Evolutionary conservation across 1,284 basidiomycete species (phyloP), one percentile per base, ranked within the genome.

Genomic region (Moesziomyces parantarcticus): DNA sequence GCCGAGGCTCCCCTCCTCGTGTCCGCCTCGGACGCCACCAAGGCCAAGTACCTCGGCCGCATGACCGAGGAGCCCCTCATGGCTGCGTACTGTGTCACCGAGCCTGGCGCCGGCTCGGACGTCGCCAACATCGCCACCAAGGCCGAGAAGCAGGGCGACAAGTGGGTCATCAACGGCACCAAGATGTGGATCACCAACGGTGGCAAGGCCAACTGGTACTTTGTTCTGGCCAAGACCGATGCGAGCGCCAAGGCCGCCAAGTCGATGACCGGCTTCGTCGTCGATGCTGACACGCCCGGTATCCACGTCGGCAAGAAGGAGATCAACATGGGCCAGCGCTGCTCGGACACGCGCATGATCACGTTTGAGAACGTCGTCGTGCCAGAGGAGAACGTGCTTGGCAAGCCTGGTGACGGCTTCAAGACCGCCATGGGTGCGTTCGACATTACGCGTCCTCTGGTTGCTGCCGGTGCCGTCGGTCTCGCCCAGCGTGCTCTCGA

Each of bases 251-350:
- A 86, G 29, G 81, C 85, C 4, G 84, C 84, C 76, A 87, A 86
- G 72, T 83, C 86, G 11, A 86, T 88, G 85, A 86, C 86, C 0
- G 88, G 87, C 3, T 88, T 88, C 65, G 86, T 88, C 23, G 87
- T 88, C 26, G 88, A 88, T 47, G 87, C 84, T 18, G 85, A 87
- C 66, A 78, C 85, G 0, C 82, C 83, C 0, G 88, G 88, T 6
- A 85, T 88, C 58, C 71, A 76, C 58, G 60, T 75, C 8, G 79
- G 79, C 51, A 87, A 86, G 79, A 88, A 88, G 83, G 86, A 88
- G 75, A 86, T 88, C 75, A 88, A 88, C 82, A 88, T 88, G 87
- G 88, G 87, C 47, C 88, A 88, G 77, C 84, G 87, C 9, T 87
- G 86, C 69, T 87, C 86, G 1, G 87, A 88, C 75, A 88, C 87